Conservation (phyloP, 2,329 filamentous ascomycete genomes). For the Aureobasidium melanogenum region DNA sequence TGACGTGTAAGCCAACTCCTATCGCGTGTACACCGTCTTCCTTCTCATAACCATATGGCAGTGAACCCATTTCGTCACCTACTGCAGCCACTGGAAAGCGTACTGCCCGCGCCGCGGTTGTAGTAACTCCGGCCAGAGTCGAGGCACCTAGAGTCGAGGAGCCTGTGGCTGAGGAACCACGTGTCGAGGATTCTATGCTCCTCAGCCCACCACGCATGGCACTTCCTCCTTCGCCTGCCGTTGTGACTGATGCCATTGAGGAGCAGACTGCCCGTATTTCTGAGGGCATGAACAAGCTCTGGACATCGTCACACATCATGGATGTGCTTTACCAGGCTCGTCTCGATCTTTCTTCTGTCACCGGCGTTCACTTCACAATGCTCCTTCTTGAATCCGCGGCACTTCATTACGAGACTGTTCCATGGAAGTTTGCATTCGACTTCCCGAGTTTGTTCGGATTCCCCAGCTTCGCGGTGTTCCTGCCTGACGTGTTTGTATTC, state of each 20-base stretch:
- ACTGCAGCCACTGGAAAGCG: background rate
- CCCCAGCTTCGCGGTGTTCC: constrained; percentile 44
- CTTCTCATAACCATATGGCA: background rate
- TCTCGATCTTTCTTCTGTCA: constrained; percentile 62
- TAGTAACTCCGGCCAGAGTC: background rate
- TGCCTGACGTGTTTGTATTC: constrained; percentile 75
- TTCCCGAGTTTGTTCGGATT: constrained; percentile 55
- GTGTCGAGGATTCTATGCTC: background rate
- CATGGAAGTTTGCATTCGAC: constrained; percentile 63
- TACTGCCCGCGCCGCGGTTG: background rate
- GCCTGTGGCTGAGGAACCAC: background rate
- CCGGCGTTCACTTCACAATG: constrained; percentile 60
- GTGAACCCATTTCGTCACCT: background rate
- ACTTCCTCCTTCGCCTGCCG: constrained; percentile 72
- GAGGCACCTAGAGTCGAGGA: background rate
- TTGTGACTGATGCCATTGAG: constrained; percentile 69
- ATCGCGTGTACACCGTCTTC: background rate
- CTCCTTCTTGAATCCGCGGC: constrained; percentile 61
- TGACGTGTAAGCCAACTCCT: constrained; percentile 18
- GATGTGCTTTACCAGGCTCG: constrained; percentile 59
- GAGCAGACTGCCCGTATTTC: constrained; percentile 58
- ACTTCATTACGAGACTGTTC: constrained; percentile 62
- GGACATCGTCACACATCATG: constrained; percentile 57
- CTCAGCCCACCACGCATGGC: constrained; percentile 23
- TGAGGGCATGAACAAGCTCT: constrained; percentile 54